Percentiles rank a stretch among this genome's conserved stretches.
Evolutionary conservation across 441 rosid genomes (phyloP).

Genomic region (Capsella rubella): DNA sequence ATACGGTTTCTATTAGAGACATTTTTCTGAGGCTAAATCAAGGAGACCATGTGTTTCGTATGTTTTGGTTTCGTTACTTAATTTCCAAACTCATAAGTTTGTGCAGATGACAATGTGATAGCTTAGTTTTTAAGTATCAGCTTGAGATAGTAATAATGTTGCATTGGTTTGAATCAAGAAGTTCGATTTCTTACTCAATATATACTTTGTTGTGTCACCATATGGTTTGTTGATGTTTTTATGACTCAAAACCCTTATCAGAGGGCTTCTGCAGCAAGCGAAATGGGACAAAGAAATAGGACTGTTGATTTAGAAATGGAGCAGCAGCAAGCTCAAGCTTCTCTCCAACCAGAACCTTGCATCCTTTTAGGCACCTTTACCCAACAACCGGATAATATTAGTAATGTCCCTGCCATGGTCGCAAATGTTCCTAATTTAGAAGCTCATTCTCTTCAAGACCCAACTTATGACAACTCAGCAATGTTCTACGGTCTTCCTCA

Average conservation of each 20-base stretch:
- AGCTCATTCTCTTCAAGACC: slow-evolving; percentile 54
- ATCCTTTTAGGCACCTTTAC: slow-evolving; percentile 59
- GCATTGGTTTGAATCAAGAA: not conserved
- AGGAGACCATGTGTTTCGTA: slow-evolving; percentile 13
- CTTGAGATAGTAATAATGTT: slow-evolving; percentile 8
- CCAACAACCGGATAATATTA: slow-evolving; percentile 50
- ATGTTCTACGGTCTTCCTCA: slow-evolving; percentile 68
- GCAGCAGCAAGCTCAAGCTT: slow-evolving; percentile 61
- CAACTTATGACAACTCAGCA: slow-evolving; percentile 55
- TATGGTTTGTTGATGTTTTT: slow-evolving; percentile 26
- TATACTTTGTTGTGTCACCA: slow-evolving; percentile 1
- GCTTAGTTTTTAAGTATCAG: not conserved
- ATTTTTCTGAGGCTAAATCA: not conserved
- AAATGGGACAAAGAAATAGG: slow-evolving; percentile 49
- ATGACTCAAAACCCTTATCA: not conserved
- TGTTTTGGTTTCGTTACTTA: slow-evolving; percentile 6
- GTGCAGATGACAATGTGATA: slow-evolving; percentile 1
- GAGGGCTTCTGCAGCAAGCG: slow-evolving; percentile 49
- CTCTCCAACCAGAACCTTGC: slow-evolving; percentile 58
- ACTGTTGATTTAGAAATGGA: slow-evolving; percentile 66
- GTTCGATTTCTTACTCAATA: not conserved
- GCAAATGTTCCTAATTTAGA: slow-evolving; percentile 60
- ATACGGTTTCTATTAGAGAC: slow-evolving; percentile 11
- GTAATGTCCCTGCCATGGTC: slow-evolving; percentile 50
- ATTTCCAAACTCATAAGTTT: not conserved